A percentile compares a stretch with the other conserved stretches of the same genome.
Conservation (phyloP, 1,284 basidiomycete genomes). For the Dichomitus squalens region DNA sequence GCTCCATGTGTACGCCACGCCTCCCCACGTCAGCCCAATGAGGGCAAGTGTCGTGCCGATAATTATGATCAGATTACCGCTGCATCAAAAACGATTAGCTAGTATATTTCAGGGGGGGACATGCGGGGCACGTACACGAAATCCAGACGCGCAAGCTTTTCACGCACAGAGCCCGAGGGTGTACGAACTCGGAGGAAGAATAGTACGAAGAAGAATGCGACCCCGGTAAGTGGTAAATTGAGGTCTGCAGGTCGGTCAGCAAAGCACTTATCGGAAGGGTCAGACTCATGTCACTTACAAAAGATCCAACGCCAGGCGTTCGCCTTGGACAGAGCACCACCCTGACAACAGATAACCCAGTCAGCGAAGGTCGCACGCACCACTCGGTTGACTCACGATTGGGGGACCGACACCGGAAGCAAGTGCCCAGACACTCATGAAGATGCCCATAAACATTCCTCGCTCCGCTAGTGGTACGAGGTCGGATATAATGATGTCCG, state of each 20-base stretch:
- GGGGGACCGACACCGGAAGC: conserved; percentile 8
- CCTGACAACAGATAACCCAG: neutral
- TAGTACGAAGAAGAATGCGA: neutral
- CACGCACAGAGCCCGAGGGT: neutral
- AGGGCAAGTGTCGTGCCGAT: conserved; percentile 16
- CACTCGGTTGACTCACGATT: neutral
- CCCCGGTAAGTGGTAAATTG: conserved; percentile 11
- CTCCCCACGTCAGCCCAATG: conserved; percentile 28
- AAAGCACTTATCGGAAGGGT: neutral
- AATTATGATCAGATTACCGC: conserved; percentile 25
- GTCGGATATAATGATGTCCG: conserved; percentile 45
- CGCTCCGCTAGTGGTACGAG: conserved; percentile 28
- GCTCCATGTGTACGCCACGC: conserved; percentile 20
- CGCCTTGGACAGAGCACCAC: conserved; percentile 5
- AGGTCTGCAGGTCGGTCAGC: neutral
- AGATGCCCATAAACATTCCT: conserved; percentile 4
- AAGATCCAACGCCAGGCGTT: conserved; percentile 14
- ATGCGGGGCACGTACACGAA: neutral
- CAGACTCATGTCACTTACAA: conserved; percentile 1
- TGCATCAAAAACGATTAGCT: conserved; percentile 1
- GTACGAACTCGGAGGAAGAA: conserved; percentile 2
- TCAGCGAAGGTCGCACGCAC: neutral
- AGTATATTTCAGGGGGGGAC: neutral
- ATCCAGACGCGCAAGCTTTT: neutral
- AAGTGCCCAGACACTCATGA: conserved; percentile 10